Base-by-base conservation (phyloP, 1,139 yeast genomes). In the Candida glucosophila region DNA sequence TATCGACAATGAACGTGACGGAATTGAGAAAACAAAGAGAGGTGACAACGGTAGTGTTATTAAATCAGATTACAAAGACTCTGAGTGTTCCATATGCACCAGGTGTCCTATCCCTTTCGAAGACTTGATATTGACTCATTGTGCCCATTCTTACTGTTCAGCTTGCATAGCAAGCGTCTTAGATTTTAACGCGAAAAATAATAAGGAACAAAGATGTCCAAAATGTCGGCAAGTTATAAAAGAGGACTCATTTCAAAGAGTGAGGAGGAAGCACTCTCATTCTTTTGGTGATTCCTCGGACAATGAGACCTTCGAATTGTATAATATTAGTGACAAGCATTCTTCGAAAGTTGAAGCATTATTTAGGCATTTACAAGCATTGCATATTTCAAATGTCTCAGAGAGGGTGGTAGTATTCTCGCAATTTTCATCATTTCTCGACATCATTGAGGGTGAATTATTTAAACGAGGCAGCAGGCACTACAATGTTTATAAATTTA, bases 391-490 rank as follows among this genome's bases (percentile, higher is more conserved):
- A 26, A 59, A 65, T 17, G 72, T 81, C 4, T 72, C 71, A 14
- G 83, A 77, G 33, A 88, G 79, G 41, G 74, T 81, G 4, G 86
- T 90, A 27, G 90, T 90, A 1, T 88, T 90, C 47, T 85, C 96
- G 1, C 97, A 88, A 43, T 90, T 90, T 43, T 80, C 95, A 0
- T 69, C 86, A 1, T 88, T 76, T 41, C 51, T 90, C 33, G 95
- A 85, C 47, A 58, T 85, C 6, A 72, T 90, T 29, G 79, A 81
- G 37, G 48, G 48, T 13, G 93, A 79, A 38, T 50, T 90, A 5
- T 52, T 47, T 17, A 35, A 48, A 39, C 72, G 58, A 29, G 54
- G 56, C 9, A 51, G 44, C 11, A 35, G 38, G 9, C 40, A 42
- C 10, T 67, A 77, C 37, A 47, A 48, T 0, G 63, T 71, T 2